Evolutionary conservation across 306 rosid species (phyloP).

Genomic region (Rosa persica): DNA sequence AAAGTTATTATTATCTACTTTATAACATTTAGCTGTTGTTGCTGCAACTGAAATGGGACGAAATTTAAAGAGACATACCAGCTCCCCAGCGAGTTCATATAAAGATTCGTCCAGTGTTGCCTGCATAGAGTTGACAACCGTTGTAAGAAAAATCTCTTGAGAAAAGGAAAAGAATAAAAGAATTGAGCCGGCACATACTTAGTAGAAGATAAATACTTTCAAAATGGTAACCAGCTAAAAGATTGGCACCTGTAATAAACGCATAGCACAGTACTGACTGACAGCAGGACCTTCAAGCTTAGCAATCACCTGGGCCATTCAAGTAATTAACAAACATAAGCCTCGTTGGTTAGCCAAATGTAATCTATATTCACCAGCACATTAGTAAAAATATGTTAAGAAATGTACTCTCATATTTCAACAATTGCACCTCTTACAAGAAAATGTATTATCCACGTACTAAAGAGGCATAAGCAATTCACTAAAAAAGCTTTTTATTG

Average conservation of each 20-base stretch:
- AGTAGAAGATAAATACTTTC: neutral
- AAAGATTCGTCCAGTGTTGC: constrained; percentile 96
- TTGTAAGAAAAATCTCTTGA: constrained; percentile 25
- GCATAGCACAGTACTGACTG: constrained; percentile 92
- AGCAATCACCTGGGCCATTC: constrained; percentile 79
- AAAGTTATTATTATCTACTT: constrained; percentile 22
- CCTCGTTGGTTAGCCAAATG: neutral
- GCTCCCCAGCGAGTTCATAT: constrained; percentile 98
- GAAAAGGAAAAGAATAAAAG: constrained; percentile 2
- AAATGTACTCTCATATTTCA: neutral
- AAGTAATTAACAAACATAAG: constrained; percentile 16
- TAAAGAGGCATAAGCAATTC: neutral
- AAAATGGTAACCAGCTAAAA: constrained; percentile 7
- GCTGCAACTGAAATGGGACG: constrained; percentile 6
- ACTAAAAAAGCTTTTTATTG: neutral
- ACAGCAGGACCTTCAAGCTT: constrained; percentile 98
- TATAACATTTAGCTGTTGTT: constrained; percentile 22
- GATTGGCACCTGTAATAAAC: constrained; percentile 68
- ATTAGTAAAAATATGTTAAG: neutral
- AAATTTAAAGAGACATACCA: constrained; percentile 48
- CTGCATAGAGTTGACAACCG: constrained; percentile 44
- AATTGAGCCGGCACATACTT: neutral
- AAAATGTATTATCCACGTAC: no score
- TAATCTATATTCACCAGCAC: neutral
- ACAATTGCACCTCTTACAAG: neutral